phyloP scores from a whole-genome alignment of 257 asterid genomes.

The Primulina eburnea region DNA sequence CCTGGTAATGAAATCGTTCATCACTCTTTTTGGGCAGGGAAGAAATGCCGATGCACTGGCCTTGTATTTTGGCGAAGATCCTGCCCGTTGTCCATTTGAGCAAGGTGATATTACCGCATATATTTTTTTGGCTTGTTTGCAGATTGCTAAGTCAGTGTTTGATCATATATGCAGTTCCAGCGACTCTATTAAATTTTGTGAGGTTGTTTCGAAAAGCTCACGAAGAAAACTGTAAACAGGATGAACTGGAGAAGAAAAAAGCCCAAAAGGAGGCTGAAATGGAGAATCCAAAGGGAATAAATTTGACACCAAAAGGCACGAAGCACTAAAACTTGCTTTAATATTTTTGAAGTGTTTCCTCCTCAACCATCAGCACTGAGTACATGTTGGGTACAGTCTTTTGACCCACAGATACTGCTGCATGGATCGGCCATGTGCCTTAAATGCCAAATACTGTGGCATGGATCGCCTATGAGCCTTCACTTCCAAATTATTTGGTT shows the following conservation, averaged over 20 bases:
- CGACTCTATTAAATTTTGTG: constrained; percentile 88
- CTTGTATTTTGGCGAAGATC: constrained; percentile 95
- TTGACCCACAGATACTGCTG: constrained; percentile 18
- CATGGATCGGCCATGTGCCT: constrained; percentile 33
- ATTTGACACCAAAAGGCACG: constrained; percentile 45
- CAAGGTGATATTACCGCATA: constrained; percentile 61
- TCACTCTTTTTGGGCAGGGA: constrained; percentile 57
- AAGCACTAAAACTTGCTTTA: constrained; percentile 35
- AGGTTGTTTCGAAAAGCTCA: constrained; percentile 86
- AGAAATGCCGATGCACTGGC: constrained; percentile 96
- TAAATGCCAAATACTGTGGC: constrained; percentile 29
- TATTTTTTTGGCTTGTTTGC: constrained; percentile 8
- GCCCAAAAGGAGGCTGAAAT: constrained; percentile 86
- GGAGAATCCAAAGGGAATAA: constrained; percentile 65
- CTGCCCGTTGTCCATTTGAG: constrained; percentile 92
- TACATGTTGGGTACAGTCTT: constrained; percentile 4
- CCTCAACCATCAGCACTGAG: constrained; percentile 4
- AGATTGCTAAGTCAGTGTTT: constrained; percentile 29
- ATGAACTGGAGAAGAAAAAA: constrained; percentile 91
- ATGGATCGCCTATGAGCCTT: neutral
- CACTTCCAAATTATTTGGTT: too few species aligned
- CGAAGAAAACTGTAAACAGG: constrained; percentile 91
- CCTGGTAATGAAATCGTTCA: constrained; percentile 11
- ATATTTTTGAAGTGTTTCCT: constrained; percentile 21
- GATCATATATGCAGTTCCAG: constrained; percentile 60